Base-by-base conservation (phyloP, 169 alveolate species). In the Neospora caninum region DNA sequence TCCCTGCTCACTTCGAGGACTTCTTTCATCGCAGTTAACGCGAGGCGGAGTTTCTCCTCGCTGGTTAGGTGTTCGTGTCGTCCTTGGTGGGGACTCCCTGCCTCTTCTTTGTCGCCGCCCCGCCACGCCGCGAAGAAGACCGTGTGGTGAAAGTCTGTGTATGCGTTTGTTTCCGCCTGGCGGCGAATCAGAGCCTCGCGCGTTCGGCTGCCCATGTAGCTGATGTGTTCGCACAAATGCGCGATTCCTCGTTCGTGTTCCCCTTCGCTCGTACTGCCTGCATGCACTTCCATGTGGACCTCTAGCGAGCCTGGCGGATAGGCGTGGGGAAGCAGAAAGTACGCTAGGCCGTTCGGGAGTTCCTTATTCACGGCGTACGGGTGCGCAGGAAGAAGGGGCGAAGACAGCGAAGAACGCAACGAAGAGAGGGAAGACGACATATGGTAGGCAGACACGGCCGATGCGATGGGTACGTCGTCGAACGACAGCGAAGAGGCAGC, bases 131-230 rank as follows among this genome's bases (percentile, higher is more conserved):
- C 95, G 84, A 96, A 97, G 94, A 97, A 97, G 64, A 97, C 98
- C 38, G 98, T 97, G 88, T 97, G 98, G 87, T 97, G 98, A 94
- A 96, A 97, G 94, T 97, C 98, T 41, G 98, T 97, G 96, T 95
- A 97, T 0, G 98, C 98, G 91, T 97, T 97, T 0, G 98, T 97
- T 88, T 97, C 96, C 27, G 97, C 97, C 41, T 88, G 95, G 69
- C 73, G 88, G 31, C 94, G 82, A 53, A 93, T 58, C 42, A 96
- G 95, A 31, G 91, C 86, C 73, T 93, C 96, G 34, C 98, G 94
- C 80, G 96, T 97, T 45, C 97, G 95, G 69, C 94, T 96, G n/a
- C 98, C 98, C 98, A 97, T 97, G 94, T 96, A 97, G 36, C 97
- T 96, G 53, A 97, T 96, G 91, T 97, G 98, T 80, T 97, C 98